Base-by-base conservation (phyloP, 768 basidiomycete species). In the Amanita rubescens region DNA sequence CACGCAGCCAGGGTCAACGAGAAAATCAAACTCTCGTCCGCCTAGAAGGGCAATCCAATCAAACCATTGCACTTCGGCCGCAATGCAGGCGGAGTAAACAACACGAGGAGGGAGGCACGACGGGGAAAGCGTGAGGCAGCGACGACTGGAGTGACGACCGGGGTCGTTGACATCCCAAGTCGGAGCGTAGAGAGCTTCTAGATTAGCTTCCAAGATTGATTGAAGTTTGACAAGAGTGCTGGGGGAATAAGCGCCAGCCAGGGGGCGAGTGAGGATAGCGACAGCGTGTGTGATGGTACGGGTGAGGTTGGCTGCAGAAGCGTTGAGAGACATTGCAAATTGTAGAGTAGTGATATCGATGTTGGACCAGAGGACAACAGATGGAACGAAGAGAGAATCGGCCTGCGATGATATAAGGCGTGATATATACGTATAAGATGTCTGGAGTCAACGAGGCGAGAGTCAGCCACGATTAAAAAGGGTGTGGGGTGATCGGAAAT, bases 1-100 rank as follows among this genome's bases (percentile, higher is more conserved):
- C 58, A 91, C 79, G 64, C 79, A 82, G 56, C 87, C 88, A 57
- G 89, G 89, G 65, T 90, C 85, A 60, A 89, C 78, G 67, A 87
- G 85, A 56, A 91, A 77, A 67, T 90, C 88, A 63, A 90, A 83
- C 69, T 86, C 84, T 54, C 71, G 69, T 58, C 79, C 76, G 10
- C 88, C 87, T 43, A 90, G 78, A 54, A 77, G 71, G 43, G 75
- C 60, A 51, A 89, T 86, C 89, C 89, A 91, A 64, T 87, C 81
- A 54, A 82, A 82, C 89, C 89, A 91, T 61, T 87, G 84, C 30
- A 90, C 75, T 54, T 80, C 80, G 35, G 84, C 73, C 20, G 81
- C 73, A 51, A 82, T 71, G 67, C 88, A 90, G 12, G 87, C 84
- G 51, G 79, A 69, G 70, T 88, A 82, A 61, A 90, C 73, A 60